phyloP scores from a whole-genome alignment of 1,284 basidiomycete species.

The Rhodotorula glutinis region DNA sequence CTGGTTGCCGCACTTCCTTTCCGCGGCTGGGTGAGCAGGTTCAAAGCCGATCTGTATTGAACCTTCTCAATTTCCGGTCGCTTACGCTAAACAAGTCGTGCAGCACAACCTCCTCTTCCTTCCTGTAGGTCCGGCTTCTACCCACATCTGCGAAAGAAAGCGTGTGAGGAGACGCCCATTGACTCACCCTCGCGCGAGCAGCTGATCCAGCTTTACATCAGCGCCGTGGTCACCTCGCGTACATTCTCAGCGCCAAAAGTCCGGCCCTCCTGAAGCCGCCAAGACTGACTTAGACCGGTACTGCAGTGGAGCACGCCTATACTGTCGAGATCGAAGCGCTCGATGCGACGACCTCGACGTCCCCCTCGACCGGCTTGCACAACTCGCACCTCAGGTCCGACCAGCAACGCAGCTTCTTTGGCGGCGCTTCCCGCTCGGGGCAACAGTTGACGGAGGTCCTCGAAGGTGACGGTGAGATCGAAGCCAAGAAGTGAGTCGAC shows the following conservation, averaged over 20 bases:
- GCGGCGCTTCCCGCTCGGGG: not conserved
- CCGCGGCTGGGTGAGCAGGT: not conserved
- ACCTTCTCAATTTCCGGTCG: not conserved
- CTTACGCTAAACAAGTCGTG: not conserved
- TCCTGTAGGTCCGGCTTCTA: not conserved
- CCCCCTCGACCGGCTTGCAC: not conserved
- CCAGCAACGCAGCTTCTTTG: not conserved
- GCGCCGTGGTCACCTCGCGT: slow-evolving; percentile 17
- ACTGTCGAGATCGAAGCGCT: too few species aligned
- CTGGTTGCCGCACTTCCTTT: slow-evolving; percentile 8
- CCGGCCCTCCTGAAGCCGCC: not conserved
- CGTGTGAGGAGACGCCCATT: too few species aligned
- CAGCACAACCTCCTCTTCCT: not conserved
- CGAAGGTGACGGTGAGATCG: too few species aligned
- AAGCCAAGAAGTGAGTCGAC: too few species aligned
- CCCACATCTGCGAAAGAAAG: too few species aligned
- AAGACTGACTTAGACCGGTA: too few species aligned
- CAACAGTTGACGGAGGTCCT: too few species aligned
- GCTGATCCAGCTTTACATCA: slow-evolving; percentile 24
- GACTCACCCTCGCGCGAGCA: not conserved
- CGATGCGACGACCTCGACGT: too few species aligned
- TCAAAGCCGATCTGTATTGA: not conserved
- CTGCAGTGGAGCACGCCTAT: not conserved
- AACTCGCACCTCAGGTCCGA: not conserved
- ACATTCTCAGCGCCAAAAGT: not conserved